Percentiles rank a stretch among this genome's conserved stretches.
phyloP scores from a whole-genome alignment of 305 asterid genomes.

The Solanum hybrid region DNA sequence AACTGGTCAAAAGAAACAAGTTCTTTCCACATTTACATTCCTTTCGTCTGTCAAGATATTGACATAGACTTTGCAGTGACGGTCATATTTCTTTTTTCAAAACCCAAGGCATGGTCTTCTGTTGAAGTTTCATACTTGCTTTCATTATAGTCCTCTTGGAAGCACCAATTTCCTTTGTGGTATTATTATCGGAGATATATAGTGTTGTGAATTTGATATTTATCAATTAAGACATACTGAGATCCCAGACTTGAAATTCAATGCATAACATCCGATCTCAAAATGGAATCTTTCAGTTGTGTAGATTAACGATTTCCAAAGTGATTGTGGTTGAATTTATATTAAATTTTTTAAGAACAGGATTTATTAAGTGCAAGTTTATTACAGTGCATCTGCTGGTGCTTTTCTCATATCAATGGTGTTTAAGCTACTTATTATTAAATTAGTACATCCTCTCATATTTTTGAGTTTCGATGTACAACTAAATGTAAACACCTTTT shows the following conservation, averaged over 20 bases:
- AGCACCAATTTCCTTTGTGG: not conserved
- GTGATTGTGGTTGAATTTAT: not conserved
- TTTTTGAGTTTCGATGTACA: not conserved
- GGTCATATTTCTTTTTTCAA: not conserved
- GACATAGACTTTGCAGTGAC: not conserved
- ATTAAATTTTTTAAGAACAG: not conserved
- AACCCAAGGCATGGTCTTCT: not conserved
- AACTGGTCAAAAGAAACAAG: not conserved
- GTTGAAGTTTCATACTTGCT: not conserved
- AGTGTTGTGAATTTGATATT: not conserved
- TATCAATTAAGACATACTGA: not conserved
- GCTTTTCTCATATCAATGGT: not conserved
- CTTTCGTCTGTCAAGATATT: not conserved
- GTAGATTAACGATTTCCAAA: not conserved
- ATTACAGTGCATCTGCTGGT: not conserved
- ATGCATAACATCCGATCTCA: not conserved
- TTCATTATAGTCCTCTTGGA: not conserved
- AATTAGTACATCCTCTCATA: not conserved
- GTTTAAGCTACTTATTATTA: not conserved
- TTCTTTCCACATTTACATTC: not conserved
- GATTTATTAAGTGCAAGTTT: not conserved
- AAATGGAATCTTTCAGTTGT: not conserved
- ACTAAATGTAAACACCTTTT: slow-evolving; percentile 2
- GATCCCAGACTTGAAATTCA: not conserved
- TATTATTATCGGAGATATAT: not conserved